Evolutionary conservation across 225 moss, liverwort and hornwort genomes (phyloP).

Genomic region (Bryum argenteum): DNA sequence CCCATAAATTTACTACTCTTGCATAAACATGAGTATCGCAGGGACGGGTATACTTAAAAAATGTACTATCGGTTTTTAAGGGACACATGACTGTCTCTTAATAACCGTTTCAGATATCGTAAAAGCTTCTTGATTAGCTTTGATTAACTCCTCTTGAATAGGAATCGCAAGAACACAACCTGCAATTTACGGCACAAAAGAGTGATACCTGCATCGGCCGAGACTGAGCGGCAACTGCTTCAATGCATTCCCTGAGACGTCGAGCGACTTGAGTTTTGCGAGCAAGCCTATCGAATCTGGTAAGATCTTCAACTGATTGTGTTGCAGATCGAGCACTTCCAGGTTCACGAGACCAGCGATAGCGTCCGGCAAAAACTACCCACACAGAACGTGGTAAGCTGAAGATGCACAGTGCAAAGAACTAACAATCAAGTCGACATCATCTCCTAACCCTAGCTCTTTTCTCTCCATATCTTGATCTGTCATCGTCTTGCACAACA

Average conservation of each 20-base stretch:
- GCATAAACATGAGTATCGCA: background rate
- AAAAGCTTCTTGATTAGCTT: background rate
- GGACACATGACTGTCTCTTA: background rate
- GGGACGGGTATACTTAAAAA: background rate
- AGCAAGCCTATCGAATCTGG: conserved; percentile 71
- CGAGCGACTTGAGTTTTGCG: conserved; percentile 58
- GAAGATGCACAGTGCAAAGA: conserved; percentile 20
- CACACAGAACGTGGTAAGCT: conserved; percentile 28
- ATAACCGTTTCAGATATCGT: too few species aligned
- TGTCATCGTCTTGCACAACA: too few species aligned
- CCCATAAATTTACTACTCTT: conserved; percentile 13
- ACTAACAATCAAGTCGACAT: conserved; percentile 11
- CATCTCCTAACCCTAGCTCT: background rate
- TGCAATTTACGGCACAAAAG: background rate
- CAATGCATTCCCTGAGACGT: conserved; percentile 57
- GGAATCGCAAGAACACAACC: conserved; percentile 2
- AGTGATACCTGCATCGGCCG: conserved; percentile 47
- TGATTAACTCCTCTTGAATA: background rate
- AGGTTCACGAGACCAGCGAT: conserved; percentile 53
- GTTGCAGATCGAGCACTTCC: conserved; percentile 53
- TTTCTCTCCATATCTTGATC: too few species aligned
- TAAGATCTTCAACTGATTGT: conserved; percentile 61
- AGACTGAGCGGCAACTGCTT: conserved; percentile 56
- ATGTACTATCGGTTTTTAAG: background rate
- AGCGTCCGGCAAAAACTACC: conserved; percentile 58